phyloP scores from a whole-genome alignment of 2,329 filamentous ascomycete species.

The Talaromyces sp. region DNA sequence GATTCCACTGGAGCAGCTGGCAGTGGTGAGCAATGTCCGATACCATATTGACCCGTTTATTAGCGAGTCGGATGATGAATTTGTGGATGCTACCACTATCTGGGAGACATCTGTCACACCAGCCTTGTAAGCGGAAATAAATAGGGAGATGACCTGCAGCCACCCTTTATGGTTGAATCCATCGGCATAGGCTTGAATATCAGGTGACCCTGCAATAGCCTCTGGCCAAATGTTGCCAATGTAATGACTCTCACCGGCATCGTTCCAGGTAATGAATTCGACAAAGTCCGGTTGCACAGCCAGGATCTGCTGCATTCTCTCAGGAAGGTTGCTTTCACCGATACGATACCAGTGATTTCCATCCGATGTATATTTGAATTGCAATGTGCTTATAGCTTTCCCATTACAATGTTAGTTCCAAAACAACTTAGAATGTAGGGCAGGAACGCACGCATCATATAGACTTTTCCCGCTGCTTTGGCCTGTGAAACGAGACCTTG shows the following conservation, averaged over 20 bases:
- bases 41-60: conserved; percentile 5
- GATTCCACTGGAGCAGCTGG: conserved; percentile 5
- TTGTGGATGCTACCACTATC: neutral
- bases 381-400: neutral
- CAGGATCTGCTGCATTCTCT: conserved; percentile 3
- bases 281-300: conserved; percentile 6
- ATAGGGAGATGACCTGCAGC: conserved; percentile 1
- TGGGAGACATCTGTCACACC: conserved; percentile 1
- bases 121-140: conserved; percentile 6
- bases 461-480: conserved; percentile 1
- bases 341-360: conserved; percentile 6
- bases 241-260: conserved; percentile 9
- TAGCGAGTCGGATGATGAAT: neutral
- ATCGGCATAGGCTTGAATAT: conserved; percentile 1
- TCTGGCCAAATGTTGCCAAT: conserved; percentile 7
- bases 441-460: conserved; percentile 4
- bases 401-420: neutral
- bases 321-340: conserved; percentile 3
- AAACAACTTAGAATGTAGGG: neutral
- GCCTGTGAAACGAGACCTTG: neutral
- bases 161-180: conserved; percentile 7
- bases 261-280: conserved; percentile 9
- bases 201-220: neutral
- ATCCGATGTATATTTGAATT: conserved; percentile 6
- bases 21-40: conserved; percentile 5